A percentile compares a stretch with the other conserved stretches of the same genome.
These are phyloP conservation scores for Pythium biforme DNA, from an alignment of 352 stramenopile species.

Conservation along the genomic window DNA sequence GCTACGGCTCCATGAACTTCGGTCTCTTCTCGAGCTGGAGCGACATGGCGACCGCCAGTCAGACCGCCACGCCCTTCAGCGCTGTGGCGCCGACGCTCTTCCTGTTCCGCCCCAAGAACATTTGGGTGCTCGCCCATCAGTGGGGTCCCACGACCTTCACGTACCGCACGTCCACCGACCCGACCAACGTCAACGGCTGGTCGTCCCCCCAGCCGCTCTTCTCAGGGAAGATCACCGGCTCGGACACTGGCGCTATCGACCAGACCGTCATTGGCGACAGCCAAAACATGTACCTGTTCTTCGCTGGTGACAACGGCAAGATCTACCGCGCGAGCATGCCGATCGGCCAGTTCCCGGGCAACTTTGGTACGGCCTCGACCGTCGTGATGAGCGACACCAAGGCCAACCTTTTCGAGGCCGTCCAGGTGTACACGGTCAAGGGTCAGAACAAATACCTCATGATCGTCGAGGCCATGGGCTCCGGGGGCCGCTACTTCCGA, in stretches of 20 bases:
- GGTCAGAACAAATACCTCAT: slow-evolving; percentile 5
- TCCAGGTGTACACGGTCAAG: slow-evolving; percentile 4
- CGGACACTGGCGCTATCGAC: slow-evolving; percentile 2
- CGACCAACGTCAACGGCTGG: slow-evolving; percentile 1
- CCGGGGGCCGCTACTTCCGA: background rate
- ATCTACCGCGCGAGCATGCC: slow-evolving; percentile 5
- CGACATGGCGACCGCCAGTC: background rate
- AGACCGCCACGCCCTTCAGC: slow-evolving; percentile 4
- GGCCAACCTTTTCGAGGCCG: slow-evolving; percentile 5
- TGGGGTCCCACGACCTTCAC: slow-evolving; percentile 8
- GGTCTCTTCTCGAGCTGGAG: slow-evolving; percentile 8
- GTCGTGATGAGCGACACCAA: background rate
- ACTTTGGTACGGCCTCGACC: background rate
- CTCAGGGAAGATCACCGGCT: slow-evolving; percentile 1
- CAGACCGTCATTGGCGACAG: slow-evolving; percentile 1
- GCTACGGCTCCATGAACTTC: slow-evolving; percentile 3
- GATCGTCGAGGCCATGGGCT: slow-evolving; percentile 5
- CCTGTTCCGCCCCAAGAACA: slow-evolving; percentile 6
- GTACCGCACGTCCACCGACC: slow-evolving; percentile 1
- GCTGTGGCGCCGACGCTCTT: slow-evolving; percentile 2
- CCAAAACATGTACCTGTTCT: slow-evolving; percentile 2
- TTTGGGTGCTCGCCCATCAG: slow-evolving; percentile 8
- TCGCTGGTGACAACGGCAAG: slow-evolving; percentile 4
- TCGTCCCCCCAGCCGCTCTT: background rate
- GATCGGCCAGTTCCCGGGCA: slow-evolving; percentile 1